phyloP scores from a whole-genome alignment of 768 basidiomycete species.

The Goffeauzyma gilvescens region DNA sequence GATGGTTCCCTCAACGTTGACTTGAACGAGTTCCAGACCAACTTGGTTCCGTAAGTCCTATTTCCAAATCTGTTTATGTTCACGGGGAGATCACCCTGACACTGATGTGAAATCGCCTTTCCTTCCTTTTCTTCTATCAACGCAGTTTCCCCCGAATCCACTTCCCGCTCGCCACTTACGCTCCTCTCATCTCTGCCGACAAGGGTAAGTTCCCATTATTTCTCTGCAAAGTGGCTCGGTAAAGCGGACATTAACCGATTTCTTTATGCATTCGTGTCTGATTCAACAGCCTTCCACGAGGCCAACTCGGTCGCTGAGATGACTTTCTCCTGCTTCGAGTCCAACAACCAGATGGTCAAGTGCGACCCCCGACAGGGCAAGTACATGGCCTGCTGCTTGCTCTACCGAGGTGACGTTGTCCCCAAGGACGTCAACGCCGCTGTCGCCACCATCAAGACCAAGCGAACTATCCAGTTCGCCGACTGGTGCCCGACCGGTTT shows the following conservation, averaged over 20 bases:
- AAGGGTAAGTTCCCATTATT: constrained; percentile 36
- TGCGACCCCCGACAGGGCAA: constrained; percentile 96
- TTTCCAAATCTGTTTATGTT: constrained; percentile 9
- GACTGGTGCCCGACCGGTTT: constrained; percentile 52
- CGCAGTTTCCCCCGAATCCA: constrained; percentile 87
- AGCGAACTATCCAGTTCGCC: constrained; percentile 65
- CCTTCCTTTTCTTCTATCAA: constrained; percentile 1
- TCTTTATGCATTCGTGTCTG: background rate
- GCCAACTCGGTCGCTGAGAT: constrained; percentile 95
- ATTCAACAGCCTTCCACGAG: constrained; percentile 53
- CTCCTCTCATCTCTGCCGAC: constrained; percentile 75
- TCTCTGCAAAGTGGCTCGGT: too few relatives aligned
- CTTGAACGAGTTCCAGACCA: constrained; percentile 95
- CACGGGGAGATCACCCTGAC: constrained; percentile 1
- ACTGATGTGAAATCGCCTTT: too few relatives aligned
- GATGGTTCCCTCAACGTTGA: constrained; percentile 96
- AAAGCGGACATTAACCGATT: too few relatives aligned
- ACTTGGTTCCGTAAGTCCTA: constrained; percentile 71
- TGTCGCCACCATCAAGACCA: constrained; percentile 85
- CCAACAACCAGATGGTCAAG: constrained; percentile 88
- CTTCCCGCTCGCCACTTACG: constrained; percentile 91
- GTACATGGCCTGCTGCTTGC: constrained; percentile 84
- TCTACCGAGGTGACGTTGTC: constrained; percentile 91
- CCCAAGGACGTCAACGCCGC: constrained; percentile 90
- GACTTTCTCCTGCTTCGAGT: constrained; percentile 96